These are phyloP conservation scores for Globomyces sp. DNA, from an alignment of 371 early-diverging fungal species.

Conservation along the genomic window DNA sequence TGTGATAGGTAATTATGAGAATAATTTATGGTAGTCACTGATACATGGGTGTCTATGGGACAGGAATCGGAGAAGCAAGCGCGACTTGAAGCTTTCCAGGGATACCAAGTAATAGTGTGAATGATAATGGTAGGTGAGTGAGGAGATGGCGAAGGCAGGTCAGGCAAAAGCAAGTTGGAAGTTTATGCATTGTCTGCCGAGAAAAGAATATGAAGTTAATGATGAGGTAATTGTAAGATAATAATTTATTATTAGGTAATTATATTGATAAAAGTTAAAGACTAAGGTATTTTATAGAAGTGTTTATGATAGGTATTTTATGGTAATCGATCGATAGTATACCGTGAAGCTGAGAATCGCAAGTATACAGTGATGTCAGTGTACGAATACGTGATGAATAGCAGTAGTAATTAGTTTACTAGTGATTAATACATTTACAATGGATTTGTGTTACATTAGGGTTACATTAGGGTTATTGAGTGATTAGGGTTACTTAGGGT, in stretches of 20 bases:
- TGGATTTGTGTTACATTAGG: background rate
- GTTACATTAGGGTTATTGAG: conserved; percentile 9
- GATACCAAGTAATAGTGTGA: conserved; percentile 80
- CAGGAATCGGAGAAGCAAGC: conserved; percentile 88
- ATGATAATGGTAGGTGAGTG: conserved; percentile 63
- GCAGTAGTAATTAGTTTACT: background rate
- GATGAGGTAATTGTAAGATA: conserved; percentile 57
- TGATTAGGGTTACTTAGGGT: background rate
- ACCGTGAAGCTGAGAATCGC: conserved; percentile 95
- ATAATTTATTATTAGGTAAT: conserved; percentile 31
- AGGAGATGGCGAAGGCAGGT: conserved; percentile 59
- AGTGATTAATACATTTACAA: background rate
- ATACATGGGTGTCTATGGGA: conserved; percentile 98
- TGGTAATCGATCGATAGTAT: conserved; percentile 77
- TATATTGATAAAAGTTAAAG: background rate
- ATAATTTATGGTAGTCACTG: conserved; percentile 61
- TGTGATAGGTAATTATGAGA: conserved; percentile 50
- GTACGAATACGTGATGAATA: conserved; percentile 44
- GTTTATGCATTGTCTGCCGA: conserved; percentile 96
- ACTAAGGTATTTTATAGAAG: background rate
- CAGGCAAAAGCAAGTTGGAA: conserved; percentile 80
- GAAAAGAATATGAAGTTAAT: conserved; percentile 93
- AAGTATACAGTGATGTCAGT: conserved; percentile 95
- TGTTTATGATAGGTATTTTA: conserved; percentile 18
- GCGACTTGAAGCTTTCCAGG: conserved; percentile 75